Evolutionary conservation across 78 protist genomes (phyloP).

Genomic region (Dictyostelium firmibasis): DNA sequence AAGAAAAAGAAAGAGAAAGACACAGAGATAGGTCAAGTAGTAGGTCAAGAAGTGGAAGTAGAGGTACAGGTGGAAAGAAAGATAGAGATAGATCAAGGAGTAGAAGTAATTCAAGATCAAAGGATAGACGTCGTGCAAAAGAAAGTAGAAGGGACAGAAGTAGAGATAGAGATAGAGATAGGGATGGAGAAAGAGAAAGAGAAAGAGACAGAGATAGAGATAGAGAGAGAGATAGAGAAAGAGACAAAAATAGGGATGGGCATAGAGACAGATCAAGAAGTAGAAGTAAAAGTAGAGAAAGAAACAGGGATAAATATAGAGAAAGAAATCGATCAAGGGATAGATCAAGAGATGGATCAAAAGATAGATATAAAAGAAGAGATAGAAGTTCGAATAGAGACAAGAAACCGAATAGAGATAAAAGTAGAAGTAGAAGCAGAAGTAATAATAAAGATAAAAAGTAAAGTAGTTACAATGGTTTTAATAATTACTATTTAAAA

Average conservation of each 20-base stretch:
- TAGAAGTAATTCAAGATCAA: constrained; percentile 2
- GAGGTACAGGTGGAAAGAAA: background rate
- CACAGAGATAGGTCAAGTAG: background rate
- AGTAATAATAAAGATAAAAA: background rate
- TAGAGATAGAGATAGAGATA: background rate
- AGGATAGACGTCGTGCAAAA: background rate
- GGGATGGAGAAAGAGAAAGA: background rate
- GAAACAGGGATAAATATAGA: background rate
- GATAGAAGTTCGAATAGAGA: background rate
- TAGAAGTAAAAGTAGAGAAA: background rate
- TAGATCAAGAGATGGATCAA: background rate
- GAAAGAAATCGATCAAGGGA: background rate
- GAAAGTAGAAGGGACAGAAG: background rate
- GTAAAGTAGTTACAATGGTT: background rate
- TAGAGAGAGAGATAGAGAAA: background rate
- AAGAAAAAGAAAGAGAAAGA: constrained; percentile 8
- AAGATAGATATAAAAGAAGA: background rate
- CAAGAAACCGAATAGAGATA: background rate
- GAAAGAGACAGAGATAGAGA: constrained; percentile 20
- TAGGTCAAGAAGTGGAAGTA: background rate
- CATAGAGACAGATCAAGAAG: background rate
- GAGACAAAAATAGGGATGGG: background rate
- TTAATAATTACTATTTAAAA: background rate
- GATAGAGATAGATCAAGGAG: background rate
- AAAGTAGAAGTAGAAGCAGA: background rate